Conservation (phyloP, 2,329 filamentous ascomycete genomes). For the Diaporthe longicolla region DNA sequence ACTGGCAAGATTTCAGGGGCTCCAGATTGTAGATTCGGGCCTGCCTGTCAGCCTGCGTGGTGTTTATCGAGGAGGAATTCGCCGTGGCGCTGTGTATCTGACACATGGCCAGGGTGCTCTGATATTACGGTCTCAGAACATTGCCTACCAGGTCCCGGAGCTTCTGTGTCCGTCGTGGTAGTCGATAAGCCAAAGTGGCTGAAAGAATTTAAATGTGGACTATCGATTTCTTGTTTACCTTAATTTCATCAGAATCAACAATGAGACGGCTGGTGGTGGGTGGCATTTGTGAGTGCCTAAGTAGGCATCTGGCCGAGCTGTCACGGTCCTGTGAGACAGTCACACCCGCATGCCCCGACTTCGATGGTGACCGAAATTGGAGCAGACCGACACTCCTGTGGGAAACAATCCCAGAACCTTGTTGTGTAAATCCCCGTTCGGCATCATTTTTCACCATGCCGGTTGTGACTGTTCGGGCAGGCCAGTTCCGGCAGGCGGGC, state of each 20-base stretch:
- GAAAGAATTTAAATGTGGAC: background rate
- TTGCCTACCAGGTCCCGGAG: slow-evolving; percentile 8
- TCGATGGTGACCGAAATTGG: background rate
- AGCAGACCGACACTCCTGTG: background rate
- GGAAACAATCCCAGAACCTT: background rate
- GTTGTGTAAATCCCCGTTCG: background rate
- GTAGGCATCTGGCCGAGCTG: background rate
- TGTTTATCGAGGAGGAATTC: background rate
- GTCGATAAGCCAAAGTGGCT: background rate
- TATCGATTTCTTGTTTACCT: background rate
- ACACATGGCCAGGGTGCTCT: slow-evolving; percentile 20
- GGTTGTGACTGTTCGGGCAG: background rate
- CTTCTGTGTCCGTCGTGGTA: background rate
- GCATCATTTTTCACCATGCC: too few relatives aligned
- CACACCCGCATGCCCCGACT: slow-evolving; percentile 2
- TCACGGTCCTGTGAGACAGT: background rate
- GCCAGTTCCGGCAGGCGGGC: too few relatives aligned
- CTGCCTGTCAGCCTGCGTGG: background rate
- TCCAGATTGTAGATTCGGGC: background rate
- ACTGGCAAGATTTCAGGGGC: slow-evolving; percentile 34
- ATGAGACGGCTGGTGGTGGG: background rate
- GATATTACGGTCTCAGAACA: slow-evolving; percentile 24
- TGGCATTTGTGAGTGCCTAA: background rate
- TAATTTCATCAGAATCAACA: background rate
- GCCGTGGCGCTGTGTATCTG: slow-evolving; percentile 24